Conservation (phyloP, 345 rosid genomes). For the Eucalyptus cloeziana region DNA sequence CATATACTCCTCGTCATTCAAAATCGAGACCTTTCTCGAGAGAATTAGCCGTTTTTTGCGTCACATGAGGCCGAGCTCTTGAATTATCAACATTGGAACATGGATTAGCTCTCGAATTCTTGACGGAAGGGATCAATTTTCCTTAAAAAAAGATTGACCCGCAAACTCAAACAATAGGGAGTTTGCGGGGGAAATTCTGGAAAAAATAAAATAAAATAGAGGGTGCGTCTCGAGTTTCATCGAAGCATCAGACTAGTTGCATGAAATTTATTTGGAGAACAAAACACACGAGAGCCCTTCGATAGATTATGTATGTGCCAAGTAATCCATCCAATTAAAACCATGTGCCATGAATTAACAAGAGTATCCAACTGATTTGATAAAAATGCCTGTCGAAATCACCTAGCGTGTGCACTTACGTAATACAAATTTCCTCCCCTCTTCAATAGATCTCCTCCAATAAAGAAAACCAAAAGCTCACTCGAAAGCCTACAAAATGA, state of each 20-base stretch:
- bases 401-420: background rate
- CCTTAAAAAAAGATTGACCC: background rate
- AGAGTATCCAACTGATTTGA: background rate
- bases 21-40: background rate
- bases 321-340: background rate
- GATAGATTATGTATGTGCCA: background rate
- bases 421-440: background rate
- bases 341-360: background rate
- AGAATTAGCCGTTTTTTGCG: background rate
- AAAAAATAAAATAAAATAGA: background rate
- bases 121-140: background rate
- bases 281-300: background rate
- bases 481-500: background rate
- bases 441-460: background rate
- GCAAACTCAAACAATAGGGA: background rate
- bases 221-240: background rate
- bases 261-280: background rate
- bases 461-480: background rate
- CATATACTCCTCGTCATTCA: fast-evolving
- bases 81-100: background rate
- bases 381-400: background rate
- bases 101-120: background rate
- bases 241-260: no score
- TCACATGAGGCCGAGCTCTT: background rate
- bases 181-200: background rate